Evolutionary conservation across 192 early-diverging fungal species (phyloP).

Genomic region (Mortierella hygrophila): DNA sequence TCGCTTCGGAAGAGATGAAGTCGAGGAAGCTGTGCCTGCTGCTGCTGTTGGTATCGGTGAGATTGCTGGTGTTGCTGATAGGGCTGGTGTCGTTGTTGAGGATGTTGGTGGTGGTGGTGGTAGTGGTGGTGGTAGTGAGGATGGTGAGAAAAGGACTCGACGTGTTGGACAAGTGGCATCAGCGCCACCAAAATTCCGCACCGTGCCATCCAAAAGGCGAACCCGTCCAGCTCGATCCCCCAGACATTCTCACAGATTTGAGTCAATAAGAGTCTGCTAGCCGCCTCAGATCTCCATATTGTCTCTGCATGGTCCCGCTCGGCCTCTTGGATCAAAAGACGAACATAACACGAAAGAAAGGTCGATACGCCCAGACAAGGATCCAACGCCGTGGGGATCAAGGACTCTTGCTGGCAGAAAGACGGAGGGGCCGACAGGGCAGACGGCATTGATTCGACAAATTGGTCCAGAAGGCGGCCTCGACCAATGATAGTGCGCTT

Average conservation of each 20-base stretch:
- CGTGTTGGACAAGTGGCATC: conserved; percentile 60
- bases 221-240: conserved; percentile 70
- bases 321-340: conserved; percentile 50
- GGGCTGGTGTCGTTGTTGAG: not conserved
- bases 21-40: conserved; percentile 37
- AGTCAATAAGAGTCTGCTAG: conserved; percentile 39
- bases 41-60: not conserved
- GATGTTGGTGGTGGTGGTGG: not conserved
- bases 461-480: conserved; percentile 18
- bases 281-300: conserved; percentile 58
- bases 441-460: conserved; percentile 8
- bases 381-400: conserved; percentile 58
- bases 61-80: not conserved
- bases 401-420: not conserved
- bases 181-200: conserved; percentile 65
- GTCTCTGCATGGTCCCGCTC: conserved; percentile 13
- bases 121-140: not conserved
- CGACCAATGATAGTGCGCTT: conserved; percentile 36
- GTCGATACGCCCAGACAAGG: conserved; percentile 71
- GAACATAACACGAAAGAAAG: conserved; percentile 65
- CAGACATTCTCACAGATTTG: conserved; percentile 61
- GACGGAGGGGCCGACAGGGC: not conserved
- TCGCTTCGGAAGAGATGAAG: conserved; percentile 68
- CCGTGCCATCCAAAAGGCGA: conserved; percentile 63
- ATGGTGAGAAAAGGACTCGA: conserved; percentile 16